Evolutionary conservation across 257 asterid species (phyloP).

Genomic region (Fraxinus americana): DNA sequence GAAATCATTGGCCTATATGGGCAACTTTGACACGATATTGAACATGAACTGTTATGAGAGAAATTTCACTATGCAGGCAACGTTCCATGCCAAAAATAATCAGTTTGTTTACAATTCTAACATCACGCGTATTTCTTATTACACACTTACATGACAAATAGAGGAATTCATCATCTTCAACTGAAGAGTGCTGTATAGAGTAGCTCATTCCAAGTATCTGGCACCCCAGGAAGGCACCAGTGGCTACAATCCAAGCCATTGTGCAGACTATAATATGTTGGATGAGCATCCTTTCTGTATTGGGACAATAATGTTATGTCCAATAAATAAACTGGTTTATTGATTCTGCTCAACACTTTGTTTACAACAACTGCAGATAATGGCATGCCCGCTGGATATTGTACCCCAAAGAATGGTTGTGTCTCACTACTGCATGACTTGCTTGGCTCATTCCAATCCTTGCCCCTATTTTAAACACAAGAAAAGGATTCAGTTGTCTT

Average conservation of each 20-base stretch:
- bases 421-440: conserved; percentile 64
- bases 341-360: conserved; percentile 74
- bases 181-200: conserved; percentile 62
- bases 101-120: conserved; percentile 32
- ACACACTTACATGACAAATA: conserved; percentile 26
- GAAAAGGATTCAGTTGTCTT: neutral
- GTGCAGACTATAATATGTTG: conserved; percentile 55
- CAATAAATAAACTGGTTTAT: conserved; percentile 71
- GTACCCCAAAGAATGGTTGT: conserved; percentile 56
- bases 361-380: conserved; percentile 53
- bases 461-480: conserved; percentile 47
- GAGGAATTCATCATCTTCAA: conserved; percentile 22
- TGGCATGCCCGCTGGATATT: conserved; percentile 70
- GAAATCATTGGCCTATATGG: too few relatives aligned
- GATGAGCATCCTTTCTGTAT: conserved; percentile 86
- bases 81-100: conserved; percentile 38
- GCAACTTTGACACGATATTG: too few relatives aligned
- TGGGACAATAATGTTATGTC: conserved; percentile 78
- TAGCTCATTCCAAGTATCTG: conserved; percentile 89
- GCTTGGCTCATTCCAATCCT: conserved; percentile 68
- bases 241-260: conserved; percentile 87
- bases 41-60: neutral
- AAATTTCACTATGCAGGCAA: conserved; percentile 25
- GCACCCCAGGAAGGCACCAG: conserved; percentile 97
- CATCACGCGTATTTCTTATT: conserved; percentile 22